phyloP scores from a whole-genome alignment of 371 early-diverging fungal genomes.

The Haplosporangium sp. region DNA sequence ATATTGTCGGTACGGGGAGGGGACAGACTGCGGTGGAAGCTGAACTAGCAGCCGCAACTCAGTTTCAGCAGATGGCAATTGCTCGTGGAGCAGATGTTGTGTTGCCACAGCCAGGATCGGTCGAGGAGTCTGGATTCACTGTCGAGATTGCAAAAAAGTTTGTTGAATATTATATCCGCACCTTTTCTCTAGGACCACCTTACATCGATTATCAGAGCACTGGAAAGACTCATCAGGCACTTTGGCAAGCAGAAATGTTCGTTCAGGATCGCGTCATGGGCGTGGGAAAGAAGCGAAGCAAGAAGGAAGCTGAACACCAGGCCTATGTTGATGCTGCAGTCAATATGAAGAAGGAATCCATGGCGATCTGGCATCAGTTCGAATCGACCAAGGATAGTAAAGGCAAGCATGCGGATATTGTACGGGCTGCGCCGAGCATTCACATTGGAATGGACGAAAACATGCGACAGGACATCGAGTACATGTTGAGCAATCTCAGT shows the following conservation, averaged over 20 bases:
- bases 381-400: constrained; percentile 51
- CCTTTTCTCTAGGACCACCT: constrained; percentile 45
- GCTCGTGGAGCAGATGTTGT: constrained; percentile 38
- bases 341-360: constrained; percentile 53
- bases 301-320: constrained; percentile 53
- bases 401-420: constrained; percentile 43
- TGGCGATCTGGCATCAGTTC: constrained; percentile 52
- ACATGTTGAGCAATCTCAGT: constrained; percentile 35
- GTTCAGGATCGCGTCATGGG: constrained; percentile 51
- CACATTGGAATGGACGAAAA: constrained; percentile 53
- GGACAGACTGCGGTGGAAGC: constrained; percentile 49
- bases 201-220: constrained; percentile 46
- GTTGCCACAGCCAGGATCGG: constrained; percentile 30
- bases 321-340: constrained; percentile 56
- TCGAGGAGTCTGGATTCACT: constrained; percentile 41
- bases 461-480: constrained; percentile 37
- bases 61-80: constrained; percentile 56
- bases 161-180: constrained; percentile 51
- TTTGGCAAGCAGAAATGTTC: constrained; percentile 53
- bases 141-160: constrained; percentile 55
- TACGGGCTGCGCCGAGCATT: constrained; percentile 46
- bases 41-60: constrained; percentile 43
- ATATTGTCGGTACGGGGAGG: constrained; percentile 48
- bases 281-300: constrained; percentile 50
- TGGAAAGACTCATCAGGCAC: constrained; percentile 49